A percentile compares a stretch with the other conserved stretches of the same genome.
Evolutionary conservation across 2,329 filamentous ascomycete species (phyloP).

Genomic region (Hypoxylon sp.): DNA sequence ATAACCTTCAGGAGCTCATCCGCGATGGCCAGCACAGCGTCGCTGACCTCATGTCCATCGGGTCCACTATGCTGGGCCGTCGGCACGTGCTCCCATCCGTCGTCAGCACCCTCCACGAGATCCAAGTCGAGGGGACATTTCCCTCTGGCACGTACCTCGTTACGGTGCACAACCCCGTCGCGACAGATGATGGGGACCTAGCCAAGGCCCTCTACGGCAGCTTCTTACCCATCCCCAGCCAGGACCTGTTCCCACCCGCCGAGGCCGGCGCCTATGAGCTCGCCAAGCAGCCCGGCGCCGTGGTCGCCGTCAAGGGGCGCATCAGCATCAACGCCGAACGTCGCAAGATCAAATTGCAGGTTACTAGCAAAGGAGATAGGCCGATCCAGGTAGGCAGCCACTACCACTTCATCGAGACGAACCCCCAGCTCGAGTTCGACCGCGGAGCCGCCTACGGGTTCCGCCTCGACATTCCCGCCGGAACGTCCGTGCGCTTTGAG

Average conservation of each 20-base stretch:
- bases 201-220: conserved; percentile 90
- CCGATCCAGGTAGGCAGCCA: conserved; percentile 95
- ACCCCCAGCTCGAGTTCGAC: conserved; percentile 90
- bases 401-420: conserved; percentile 97
- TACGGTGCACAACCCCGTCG: conserved; percentile 91
- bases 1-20: conserved; percentile 93
- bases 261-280: conserved; percentile 74
- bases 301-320: conserved; percentile 76
- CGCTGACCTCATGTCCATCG: conserved; percentile 91
- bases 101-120: conserved; percentile 79
- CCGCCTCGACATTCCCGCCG: conserved; percentile 88
- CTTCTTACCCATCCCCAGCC: conserved; percentile 83
- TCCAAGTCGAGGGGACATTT: conserved; percentile 96
- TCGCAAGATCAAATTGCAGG: conserved; percentile 77
- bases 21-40: conserved; percentile 95
- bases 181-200: conserved; percentile 86
- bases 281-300: conserved; percentile 80
- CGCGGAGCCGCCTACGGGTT: conserved; percentile 84
- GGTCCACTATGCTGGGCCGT: conserved; percentile 91
- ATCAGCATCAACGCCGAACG: conserved; percentile 81
- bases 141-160: conserved; percentile 91
- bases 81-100: conserved; percentile 91
- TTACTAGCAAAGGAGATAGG: conserved; percentile 88
- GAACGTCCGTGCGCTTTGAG: conserved; percentile 93
- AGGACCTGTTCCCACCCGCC: conserved; percentile 74